Base-by-base conservation (phyloP, 768 basidiomycete species). In the Myochromella boudieri region DNA sequence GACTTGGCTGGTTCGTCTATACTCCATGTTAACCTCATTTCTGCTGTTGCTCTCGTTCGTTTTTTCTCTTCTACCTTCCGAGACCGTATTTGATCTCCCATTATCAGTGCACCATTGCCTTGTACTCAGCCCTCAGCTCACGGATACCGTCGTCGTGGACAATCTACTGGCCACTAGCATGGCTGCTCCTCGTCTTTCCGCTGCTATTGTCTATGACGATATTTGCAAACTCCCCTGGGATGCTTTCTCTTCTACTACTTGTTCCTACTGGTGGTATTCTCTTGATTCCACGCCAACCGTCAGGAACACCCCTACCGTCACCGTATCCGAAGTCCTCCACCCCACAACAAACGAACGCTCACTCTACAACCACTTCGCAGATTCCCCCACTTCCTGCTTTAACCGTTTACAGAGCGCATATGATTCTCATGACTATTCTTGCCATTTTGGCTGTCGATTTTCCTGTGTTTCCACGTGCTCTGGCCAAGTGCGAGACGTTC, bases 391-490 rank as follows among this genome's bases (percentile, higher is more conserved):
- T 92, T 37, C 81, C 91, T 1, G 85, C 91, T 31, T 63, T 99
- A 46, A 91, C 92, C 9, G 80, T 85, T 0, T 98, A 95, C 62
- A 75, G 97, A 36, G 84, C 94, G 2, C 90, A 97, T 60, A 95
- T 97, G 94, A 86, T 98, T 78, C 70, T 97, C 15, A 82, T 98
- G 77, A 97, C 97, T 0, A 66, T 87, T 27, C 75, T 95, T 33
- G 85, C 85, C 17, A 98, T 99, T 50, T 81, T 98, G 10, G 95
- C 95, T 0, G 95, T 98, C 41, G 95, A 99, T 63, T 99, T 99
- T 58, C 83, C 81, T 0, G 79, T 95, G 20, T 99, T 97, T 58
- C 97, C 97, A 0, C 80, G 97, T 14, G 67, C 68, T 9, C 75
- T 95, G 34, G 95, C 85, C 2, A 99, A 98, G 62, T 95, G 92